Base-by-base conservation (phyloP, 768 basidiomycete genomes). In the Gelatoporia subvermispora region DNA sequence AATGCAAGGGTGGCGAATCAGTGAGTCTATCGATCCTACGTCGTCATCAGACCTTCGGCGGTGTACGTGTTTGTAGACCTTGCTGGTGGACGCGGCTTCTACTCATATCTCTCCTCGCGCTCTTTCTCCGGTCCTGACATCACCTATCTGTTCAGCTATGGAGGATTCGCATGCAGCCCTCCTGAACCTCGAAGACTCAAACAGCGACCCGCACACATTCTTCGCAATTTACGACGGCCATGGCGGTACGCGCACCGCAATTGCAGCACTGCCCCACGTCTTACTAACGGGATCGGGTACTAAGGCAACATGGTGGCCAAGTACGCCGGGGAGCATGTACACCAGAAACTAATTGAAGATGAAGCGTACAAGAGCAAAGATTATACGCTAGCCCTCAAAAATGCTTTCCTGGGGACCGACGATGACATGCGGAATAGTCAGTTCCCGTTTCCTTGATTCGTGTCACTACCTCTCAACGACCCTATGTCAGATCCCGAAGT, bases 1-100 rank as follows among this genome's bases (percentile, higher is more conserved):
- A 70, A 98, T 98, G 95, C 96, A 99, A 68, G 96, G 96, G 60
- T 99, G 96, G 96, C 78, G 96, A 68, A 86, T 98, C 70, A 82
- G 95, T 99, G 62, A 71, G 95, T 85, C 15, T 47, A 17, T 3
- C 11, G 18, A 41, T 43, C 2, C n/a, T 40, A 24, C 36, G 23
- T 52, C 54, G 37, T 43, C 35, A 47, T 1, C 17, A 23, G 21
- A 38, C 16, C 31, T 49, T 17, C 43, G 38, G 25, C 52, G 23
- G 23, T 25, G 21, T 45, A 46, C 21, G 16, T 47, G 44, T 48
- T 42, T 41, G 37, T 20, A 20, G n/a, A 22, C 20, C 23, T 38
- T 40, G 23, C n/a, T 31, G 8, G 17, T 2, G 13, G 16, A 25
- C 22, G 16, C 7, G 4, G 23, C 37, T 24, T 10, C 5, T 16